Conservation (phyloP, 2,329 filamentous ascomycete species). For the Scedosporium apiospermum region DNA sequence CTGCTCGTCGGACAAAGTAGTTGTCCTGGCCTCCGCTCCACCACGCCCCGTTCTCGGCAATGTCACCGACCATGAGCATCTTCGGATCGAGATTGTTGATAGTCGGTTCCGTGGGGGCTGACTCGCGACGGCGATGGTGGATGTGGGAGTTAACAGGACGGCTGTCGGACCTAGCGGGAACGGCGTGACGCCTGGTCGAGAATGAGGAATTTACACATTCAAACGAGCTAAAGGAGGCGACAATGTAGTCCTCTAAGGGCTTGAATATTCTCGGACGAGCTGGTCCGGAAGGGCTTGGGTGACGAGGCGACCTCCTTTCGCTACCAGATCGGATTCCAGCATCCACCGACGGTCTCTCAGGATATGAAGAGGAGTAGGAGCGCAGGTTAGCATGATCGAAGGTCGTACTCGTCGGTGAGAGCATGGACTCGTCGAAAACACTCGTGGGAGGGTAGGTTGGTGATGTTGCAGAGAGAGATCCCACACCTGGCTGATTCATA, state of each 20-base stretch:
- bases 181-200: constrained; percentile 25
- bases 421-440: background rate
- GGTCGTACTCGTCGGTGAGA: background rate
- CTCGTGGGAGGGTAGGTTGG: background rate
- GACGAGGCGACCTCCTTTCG: background rate
- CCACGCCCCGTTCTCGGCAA: constrained; percentile 76
- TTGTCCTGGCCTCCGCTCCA: constrained; percentile 57
- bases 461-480: background rate
- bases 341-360: constrained; percentile 24
- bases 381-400: constrained; percentile 10
- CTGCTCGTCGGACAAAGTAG: constrained; percentile 9
- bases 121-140: constrained; percentile 19
- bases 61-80: constrained; percentile 61
- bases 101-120: constrained; percentile 25
- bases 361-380: constrained; percentile 36
- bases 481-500: background rate
- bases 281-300: background rate
- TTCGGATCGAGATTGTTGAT: constrained; percentile 64
- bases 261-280: constrained; percentile 59
- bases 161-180: background rate
- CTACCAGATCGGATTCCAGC: background rate
- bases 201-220: constrained; percentile 74
- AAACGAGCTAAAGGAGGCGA: constrained; percentile 57
- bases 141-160: constrained; percentile 10
- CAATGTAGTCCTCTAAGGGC: constrained; percentile 68